A percentile compares a stretch with the other conserved stretches of the same genome.
phyloP scores from a whole-genome alignment of 2,329 filamentous ascomycete species.

The Cladophialophora yegresii region DNA sequence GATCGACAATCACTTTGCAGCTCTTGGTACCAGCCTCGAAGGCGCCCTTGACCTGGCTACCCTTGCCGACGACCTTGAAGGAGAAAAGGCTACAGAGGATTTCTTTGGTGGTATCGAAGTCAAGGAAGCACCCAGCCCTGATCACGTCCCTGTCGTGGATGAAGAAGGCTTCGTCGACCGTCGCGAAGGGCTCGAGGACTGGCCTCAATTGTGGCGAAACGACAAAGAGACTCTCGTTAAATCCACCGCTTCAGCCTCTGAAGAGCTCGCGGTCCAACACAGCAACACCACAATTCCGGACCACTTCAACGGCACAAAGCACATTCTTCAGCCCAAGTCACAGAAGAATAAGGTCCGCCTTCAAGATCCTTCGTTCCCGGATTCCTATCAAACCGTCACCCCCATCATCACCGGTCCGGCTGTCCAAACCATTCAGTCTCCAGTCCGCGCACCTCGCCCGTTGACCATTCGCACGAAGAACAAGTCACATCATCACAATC shows the following conservation, averaged over 20 bases:
- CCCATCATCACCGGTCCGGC: slow-evolving; percentile 14
- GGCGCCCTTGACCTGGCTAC: not conserved
- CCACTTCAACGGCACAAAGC: slow-evolving; percentile 9
- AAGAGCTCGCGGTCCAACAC: slow-evolving; percentile 8
- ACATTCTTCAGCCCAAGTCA: slow-evolving; percentile 26
- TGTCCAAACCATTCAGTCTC: slow-evolving; percentile 10
- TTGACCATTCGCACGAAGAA: slow-evolving; percentile 15
- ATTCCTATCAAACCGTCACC: not conserved
- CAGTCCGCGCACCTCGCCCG: slow-evolving; percentile 6
- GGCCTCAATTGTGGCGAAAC: slow-evolving; percentile 11
- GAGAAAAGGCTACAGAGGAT: slow-evolving; percentile 4
- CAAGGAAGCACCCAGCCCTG: not conserved
- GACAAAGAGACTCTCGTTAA: slow-evolving; percentile 8
- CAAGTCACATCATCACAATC: not conserved
- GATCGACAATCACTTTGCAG: slow-evolving; percentile 11
- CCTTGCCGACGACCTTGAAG: slow-evolving; percentile 5
- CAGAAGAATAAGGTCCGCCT: slow-evolving; percentile 18
- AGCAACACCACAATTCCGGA: not conserved
- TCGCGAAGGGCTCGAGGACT: slow-evolving; percentile 14
- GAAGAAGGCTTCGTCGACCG: slow-evolving; percentile 12
- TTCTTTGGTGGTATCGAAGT: slow-evolving; percentile 9
- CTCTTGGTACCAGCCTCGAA: slow-evolving; percentile 12
- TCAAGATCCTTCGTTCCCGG: slow-evolving; percentile 2
- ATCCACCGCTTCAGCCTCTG: not conserved
- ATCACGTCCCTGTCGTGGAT: slow-evolving; percentile 12